phyloP scores from a whole-genome alignment of 1,284 basidiomycete species.

The Ceratobasidium sp. region DNA sequence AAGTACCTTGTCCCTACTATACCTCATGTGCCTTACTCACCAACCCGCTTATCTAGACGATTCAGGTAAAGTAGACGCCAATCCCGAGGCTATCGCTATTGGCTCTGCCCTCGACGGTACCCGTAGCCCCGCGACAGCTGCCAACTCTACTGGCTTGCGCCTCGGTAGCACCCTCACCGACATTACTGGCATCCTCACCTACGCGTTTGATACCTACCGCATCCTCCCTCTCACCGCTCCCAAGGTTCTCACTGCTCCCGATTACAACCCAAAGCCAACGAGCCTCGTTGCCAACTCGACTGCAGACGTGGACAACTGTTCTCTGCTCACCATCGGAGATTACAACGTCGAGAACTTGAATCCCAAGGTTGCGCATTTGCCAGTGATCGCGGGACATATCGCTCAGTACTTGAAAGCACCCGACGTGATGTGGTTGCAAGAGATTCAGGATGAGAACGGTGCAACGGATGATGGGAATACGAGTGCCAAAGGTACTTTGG shows the following conservation, averaged over 20 bases:
- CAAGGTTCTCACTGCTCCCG: constrained; percentile 58
- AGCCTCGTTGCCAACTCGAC: constrained; percentile 54
- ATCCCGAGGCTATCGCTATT: constrained; percentile 68
- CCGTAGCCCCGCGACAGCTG: constrained; percentile 60
- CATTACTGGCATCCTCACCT: constrained; percentile 62
- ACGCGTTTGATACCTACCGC: constrained; percentile 31
- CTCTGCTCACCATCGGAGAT: constrained; percentile 65
- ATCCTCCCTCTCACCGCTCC: constrained; percentile 33
- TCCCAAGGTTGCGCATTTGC: constrained; percentile 63
- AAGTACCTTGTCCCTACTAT: constrained; percentile 39
- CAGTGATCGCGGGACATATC: constrained; percentile 66
- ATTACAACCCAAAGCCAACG: constrained; percentile 56
- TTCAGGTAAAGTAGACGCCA: constrained; percentile 64
- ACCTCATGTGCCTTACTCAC: constrained; percentile 5
- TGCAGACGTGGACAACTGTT: constrained; percentile 56
- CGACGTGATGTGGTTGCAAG: constrained; percentile 72
- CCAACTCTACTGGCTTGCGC: constrained; percentile 50
- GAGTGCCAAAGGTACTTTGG: constrained; percentile 65
- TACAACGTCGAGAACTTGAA: constrained; percentile 74
- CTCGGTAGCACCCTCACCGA: constrained; percentile 63
- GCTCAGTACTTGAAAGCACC: constrained; percentile 64
- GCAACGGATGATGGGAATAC: constrained; percentile 66
- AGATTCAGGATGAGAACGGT: constrained; percentile 73
- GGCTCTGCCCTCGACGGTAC: constrained; percentile 68
- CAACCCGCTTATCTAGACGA: constrained; percentile 54